These are phyloP conservation scores for Thuja plicata DNA, from an alignment of 83 land plant genomes.

Conservation along the genomic window DNA sequence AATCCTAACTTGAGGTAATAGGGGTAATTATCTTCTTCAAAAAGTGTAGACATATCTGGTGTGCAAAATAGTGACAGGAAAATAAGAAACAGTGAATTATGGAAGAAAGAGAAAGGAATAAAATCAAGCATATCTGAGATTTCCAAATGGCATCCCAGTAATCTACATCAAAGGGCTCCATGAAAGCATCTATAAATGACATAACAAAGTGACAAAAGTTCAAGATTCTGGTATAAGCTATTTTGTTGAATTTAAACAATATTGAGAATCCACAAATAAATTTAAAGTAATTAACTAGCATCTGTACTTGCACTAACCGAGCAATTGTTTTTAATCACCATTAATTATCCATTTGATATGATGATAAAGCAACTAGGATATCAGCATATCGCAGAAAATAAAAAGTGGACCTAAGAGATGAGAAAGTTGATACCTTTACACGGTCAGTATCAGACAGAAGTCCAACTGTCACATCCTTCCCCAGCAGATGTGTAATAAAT, in stretches of 20 bases:
- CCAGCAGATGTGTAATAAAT: conserved; percentile 43
- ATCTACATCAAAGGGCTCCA: neutral
- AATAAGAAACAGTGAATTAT: too few relatives aligned
- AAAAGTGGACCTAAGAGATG: neutral
- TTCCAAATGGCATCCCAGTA: too few relatives aligned
- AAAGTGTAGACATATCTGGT: too few relatives aligned
- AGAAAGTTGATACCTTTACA: conserved; percentile 33
- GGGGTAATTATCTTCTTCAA: too few relatives aligned
- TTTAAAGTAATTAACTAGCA: neutral
- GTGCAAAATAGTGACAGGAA: too few relatives aligned
- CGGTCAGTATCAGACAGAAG: conserved; percentile 49
- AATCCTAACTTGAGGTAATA: neutral
- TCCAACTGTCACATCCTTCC: conserved; percentile 39
- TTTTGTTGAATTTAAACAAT: neutral
- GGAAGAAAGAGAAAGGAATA: too few relatives aligned
- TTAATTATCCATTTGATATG: neutral
- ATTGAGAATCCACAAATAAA: neutral
- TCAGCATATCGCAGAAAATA: neutral
- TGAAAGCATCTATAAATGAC: neutral
- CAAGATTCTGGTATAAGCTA: neutral
- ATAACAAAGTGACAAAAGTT: neutral
- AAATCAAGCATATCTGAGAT: too few relatives aligned
- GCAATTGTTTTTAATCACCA: neutral
- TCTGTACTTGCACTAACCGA: neutral
- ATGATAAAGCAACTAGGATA: neutral